Conservation (phyloP, 768 basidiomycete genomes). For the Gymnopilus junonius region DNA sequence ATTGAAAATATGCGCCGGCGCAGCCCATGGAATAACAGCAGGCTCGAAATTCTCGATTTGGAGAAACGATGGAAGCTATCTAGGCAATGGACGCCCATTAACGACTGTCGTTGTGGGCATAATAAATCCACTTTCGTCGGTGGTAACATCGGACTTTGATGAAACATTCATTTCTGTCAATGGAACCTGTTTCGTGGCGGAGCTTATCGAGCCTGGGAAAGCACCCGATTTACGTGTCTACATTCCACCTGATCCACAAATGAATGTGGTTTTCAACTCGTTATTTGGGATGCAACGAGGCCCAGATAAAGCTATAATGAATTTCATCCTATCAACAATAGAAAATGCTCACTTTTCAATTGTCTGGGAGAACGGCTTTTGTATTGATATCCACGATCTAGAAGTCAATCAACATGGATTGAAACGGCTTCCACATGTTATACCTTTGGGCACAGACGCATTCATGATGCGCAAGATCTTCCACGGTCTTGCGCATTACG, state of each 20-base stretch:
- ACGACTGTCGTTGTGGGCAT: neutral
- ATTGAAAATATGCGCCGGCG: neutral
- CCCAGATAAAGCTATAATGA: neutral
- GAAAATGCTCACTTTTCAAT: neutral
- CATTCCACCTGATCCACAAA: neutral
- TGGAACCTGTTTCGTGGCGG: neutral
- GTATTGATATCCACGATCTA: neutral
- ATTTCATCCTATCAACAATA: neutral
- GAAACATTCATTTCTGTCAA: neutral
- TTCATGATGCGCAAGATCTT: neutral
- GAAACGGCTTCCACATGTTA: neutral
- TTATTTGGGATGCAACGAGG: neutral
- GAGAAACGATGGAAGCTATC: neutral
- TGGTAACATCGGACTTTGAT: neutral
- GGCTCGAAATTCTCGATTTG: neutral
- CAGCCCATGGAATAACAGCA: neutral
- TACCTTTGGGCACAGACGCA: neutral
- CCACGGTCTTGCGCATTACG: neutral
- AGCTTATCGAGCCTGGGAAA: neutral
- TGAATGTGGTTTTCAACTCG: neutral
- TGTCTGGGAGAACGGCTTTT: neutral
- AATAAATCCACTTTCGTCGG: neutral
- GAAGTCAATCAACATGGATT: neutral
- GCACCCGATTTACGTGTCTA: neutral
- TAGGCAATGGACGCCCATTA: neutral